Base-by-base conservation (phyloP, 495 filamentous ascomycete species). In the Platismatia glauca region DNA sequence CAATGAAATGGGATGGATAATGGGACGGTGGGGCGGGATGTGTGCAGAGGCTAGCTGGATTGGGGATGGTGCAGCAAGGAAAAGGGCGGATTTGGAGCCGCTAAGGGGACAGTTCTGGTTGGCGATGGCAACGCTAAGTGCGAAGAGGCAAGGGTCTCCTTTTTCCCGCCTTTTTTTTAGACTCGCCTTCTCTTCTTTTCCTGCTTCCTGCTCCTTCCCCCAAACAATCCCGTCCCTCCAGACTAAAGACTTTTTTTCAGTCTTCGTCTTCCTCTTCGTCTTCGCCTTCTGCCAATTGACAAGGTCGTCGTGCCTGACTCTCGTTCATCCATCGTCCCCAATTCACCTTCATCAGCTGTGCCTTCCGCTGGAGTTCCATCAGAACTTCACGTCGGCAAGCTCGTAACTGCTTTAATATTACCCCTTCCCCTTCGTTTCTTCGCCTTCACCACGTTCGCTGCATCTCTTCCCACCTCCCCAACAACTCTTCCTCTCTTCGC, bases 161-260 rank as follows among this genome's bases (percentile, higher is more conserved):
- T 70, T 74, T 69, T 69, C 67, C 71, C 68, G 63, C 68, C 50
- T 8, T 33, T 29, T 50, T 50, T 50, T 50, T 50, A 50, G 46
- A 29, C 46, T 50, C 22, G 46, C 24, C 16, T 0, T 15, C 68
- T 64, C 67, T 70, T 59, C 66, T 67, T 63, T 70, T 67, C 69
- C 71, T 69, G 69, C 71, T 75, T 74, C 73, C 71, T 72, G 72
- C 76, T 70, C 67, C 67, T 72, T 71, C 61, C 56, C 57, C 60
- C 55, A 61, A 67, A 64, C 60, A 66, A 52, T 60, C 64, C 60
- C 70, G 33, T 58, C 59, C n/a, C n/a, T n/a, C n/a, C n/a, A n/a
- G n/a, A n/a, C n/a, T n/a, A 58, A 62, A 38, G 64, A 60, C 71
- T 71, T 70, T 68, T 67, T 59, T 15, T 31, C 6, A 27, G 15